Percentiles rank a stretch among this genome's conserved stretches.
phyloP scores from a whole-genome alignment of 805 yeast species.

The Ogataea allantospora region DNA sequence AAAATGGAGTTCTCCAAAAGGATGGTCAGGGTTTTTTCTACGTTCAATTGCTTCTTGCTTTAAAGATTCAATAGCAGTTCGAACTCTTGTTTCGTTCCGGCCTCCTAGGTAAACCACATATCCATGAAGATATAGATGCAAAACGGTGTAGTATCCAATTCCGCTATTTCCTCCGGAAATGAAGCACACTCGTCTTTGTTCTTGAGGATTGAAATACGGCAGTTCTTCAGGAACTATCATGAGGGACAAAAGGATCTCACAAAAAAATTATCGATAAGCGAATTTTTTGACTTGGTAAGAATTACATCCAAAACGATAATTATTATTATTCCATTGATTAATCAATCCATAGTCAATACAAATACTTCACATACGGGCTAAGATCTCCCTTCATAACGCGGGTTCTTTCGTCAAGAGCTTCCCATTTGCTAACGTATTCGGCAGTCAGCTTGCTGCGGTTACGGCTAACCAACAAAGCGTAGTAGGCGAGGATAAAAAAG shows the following conservation, averaged over 20 bases:
- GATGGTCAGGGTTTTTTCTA: slow-evolving; percentile 26
- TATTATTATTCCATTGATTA: neutral
- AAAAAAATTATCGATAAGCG: slow-evolving; percentile 1
- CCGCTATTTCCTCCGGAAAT: slow-evolving; percentile 85
- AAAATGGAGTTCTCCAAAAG: slow-evolving; percentile 50
- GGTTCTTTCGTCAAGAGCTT: slow-evolving; percentile 25
- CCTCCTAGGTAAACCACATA: slow-evolving; percentile 74
- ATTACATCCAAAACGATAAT: too few species aligned
- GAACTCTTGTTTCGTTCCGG: slow-evolving; percentile 54
- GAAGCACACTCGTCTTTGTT: slow-evolving; percentile 60
- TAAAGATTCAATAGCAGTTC: slow-evolving; percentile 55
- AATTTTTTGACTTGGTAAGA: too few species aligned
- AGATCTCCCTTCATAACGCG: slow-evolving; percentile 35
- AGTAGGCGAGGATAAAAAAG: slow-evolving; percentile 33
- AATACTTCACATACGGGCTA: slow-evolving; percentile 46
- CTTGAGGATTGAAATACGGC: slow-evolving; percentile 60
- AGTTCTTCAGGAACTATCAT: slow-evolving; percentile 43
- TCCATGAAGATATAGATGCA: slow-evolving; percentile 79
- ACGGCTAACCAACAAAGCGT: slow-evolving; percentile 30
- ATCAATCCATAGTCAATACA: slow-evolving; percentile 36
- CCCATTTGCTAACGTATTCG: slow-evolving; percentile 31
- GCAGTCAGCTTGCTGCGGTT: slow-evolving; percentile 38
- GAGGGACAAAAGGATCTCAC: neutral
- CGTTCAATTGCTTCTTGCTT: slow-evolving; percentile 49
- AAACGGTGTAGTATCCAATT: slow-evolving; percentile 71